Percentiles rank a stretch among this genome's conserved stretches.
These are phyloP conservation scores for Ricinus communis DNA, from an alignment of 345 rosid species.

Conservation along the genomic window DNA sequence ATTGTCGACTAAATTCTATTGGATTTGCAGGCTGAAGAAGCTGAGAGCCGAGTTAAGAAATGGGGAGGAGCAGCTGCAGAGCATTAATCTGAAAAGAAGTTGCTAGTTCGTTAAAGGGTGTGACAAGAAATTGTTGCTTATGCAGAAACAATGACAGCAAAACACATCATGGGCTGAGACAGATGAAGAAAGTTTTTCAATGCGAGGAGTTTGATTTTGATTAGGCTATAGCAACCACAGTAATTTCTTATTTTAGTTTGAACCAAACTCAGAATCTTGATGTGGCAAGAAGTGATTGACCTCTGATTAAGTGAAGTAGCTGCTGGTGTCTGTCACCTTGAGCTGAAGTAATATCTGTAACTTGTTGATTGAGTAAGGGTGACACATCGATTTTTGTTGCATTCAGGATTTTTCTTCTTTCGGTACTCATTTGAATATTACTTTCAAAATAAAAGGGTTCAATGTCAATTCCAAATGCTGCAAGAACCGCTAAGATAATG, in stretches of 20 bases:
- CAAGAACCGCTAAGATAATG: no score
- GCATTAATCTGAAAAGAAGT: neutral
- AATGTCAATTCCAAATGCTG: neutral
- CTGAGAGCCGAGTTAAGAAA: slow-evolving; percentile 62
- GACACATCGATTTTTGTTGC: neutral
- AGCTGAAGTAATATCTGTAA: neutral
- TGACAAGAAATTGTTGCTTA: neutral
- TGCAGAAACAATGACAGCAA: neutral
- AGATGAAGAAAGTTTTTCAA: neutral
- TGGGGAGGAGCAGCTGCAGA: slow-evolving; percentile 69
- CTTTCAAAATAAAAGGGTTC: neutral
- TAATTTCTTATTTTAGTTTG: no score
- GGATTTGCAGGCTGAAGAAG: slow-evolving; percentile 64
- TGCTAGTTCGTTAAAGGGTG: neutral
- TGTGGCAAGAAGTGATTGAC: neutral
- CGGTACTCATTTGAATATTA: neutral
- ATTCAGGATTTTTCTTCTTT: neutral
- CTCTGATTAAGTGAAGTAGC: no score
- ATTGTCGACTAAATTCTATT: neutral
- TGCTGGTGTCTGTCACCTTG: neutral
- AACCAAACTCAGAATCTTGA: neutral
- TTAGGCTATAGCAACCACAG: no score
- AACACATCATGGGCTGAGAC: neutral
- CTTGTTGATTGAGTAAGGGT: neutral
- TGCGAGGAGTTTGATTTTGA: no score